Conservation (phyloP, 2,329 filamentous ascomycete genomes). For the Xylaria arbuscula region DNA sequence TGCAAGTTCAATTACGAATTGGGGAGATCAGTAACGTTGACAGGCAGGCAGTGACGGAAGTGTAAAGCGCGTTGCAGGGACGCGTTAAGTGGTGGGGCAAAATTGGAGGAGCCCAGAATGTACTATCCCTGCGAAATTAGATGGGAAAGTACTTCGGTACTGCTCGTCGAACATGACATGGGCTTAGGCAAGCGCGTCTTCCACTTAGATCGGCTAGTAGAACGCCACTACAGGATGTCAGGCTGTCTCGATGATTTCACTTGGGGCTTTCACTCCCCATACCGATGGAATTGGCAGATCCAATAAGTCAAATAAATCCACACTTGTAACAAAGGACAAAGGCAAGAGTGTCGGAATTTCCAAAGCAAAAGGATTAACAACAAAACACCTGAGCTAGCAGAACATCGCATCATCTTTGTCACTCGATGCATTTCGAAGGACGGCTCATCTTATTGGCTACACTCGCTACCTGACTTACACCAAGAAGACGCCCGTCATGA, state of each 20-base stretch:
- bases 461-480: neutral
- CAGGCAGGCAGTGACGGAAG: neutral
- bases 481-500: conserved; percentile 32
- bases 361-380: neutral
- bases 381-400: neutral
- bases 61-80: conserved; percentile 37
- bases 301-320: neutral
- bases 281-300: neutral
- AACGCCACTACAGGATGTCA: neutral
- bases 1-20: neutral
- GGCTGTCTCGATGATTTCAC: neutral
- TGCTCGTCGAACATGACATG: neutral
- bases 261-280: neutral
- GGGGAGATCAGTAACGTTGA: neutral
- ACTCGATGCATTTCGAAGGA: neutral
- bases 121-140: conserved; percentile 2
- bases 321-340: neutral
- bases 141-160: neutral
- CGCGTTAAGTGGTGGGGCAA: conserved; percentile 49
- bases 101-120: neutral
- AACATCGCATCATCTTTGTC: neutral
- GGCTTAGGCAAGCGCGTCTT: conserved; percentile 2
- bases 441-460: neutral
- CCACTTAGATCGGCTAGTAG: neutral
- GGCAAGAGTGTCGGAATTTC: neutral